Evolutionary conservation across 352 stramenopile genomes (phyloP).

Genomic region (Globisporangium emineosum): DNA sequence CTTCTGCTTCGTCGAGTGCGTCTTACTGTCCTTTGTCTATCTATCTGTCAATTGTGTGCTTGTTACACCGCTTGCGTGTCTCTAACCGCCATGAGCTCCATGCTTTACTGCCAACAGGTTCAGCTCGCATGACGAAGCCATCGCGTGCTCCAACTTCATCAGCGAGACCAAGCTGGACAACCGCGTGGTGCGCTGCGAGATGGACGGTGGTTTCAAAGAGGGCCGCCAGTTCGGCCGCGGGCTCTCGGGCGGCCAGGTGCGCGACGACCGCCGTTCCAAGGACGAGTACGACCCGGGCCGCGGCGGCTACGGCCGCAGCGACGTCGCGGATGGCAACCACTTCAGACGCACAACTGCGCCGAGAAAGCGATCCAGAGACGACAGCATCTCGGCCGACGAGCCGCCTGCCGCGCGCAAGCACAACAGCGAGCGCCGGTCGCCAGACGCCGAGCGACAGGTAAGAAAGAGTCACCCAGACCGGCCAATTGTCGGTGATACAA

Average conservation of each 20-base stretch:
- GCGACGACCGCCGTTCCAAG: constrained; percentile 80
- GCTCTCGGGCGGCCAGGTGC: constrained; percentile 78
- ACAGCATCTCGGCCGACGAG: constrained; percentile 44
- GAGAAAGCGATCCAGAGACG: constrained; percentile 55
- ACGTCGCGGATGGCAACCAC: constrained; percentile 58
- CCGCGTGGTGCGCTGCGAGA: constrained; percentile 84
- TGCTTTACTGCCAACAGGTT: constrained; percentile 33
- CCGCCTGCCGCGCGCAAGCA: constrained; percentile 33
- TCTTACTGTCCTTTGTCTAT: constrained; percentile 13
- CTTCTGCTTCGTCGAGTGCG: constrained; percentile 97
- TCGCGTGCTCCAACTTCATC: constrained; percentile 78
- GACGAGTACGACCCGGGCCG: constrained; percentile 83
- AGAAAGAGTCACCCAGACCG: constrained; percentile 4
- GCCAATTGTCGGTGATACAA: background rate
- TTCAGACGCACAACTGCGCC: constrained; percentile 55
- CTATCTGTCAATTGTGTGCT: too few species aligned
- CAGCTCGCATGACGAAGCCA: constrained; percentile 61
- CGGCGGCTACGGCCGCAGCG: constrained; percentile 73
- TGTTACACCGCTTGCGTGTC: too few species aligned
- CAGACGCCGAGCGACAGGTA: constrained; percentile 18
- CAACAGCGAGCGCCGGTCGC: constrained; percentile 22
- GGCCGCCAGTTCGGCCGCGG: constrained; percentile 84
- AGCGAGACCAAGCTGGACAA: constrained; percentile 88
- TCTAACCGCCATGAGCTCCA: background rate
- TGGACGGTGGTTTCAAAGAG: constrained; percentile 86